Base-by-base conservation (phyloP, 345 rosid species). In the Populus nigra region DNA sequence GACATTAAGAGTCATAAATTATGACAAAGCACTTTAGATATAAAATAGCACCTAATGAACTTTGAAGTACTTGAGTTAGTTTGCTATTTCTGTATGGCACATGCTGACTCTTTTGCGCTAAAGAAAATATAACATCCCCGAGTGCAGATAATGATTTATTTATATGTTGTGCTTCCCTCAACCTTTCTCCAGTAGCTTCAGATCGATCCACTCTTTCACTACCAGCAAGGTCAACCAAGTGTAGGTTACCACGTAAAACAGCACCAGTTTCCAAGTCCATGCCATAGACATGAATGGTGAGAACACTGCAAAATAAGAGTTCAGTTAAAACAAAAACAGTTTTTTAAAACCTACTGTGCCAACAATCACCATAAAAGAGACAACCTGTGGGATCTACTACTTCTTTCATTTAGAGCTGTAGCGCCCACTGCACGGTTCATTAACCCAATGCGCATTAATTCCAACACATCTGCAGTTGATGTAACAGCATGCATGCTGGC, bases 361-460 rank as follows among this genome's bases (percentile, higher is more conserved):
- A 74, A 75, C 70, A 43, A 25, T 50, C 25, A 38, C 31, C 53
- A 55, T 57, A 77, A 65, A 71, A 75, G 84, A 38, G 63, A 81
- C 9, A 73, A 95, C 99, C 98, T 92, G 85, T 96, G 99, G 59
- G 99, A 96, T 93, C 99, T 89, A 79, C 99, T 96, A 75, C 99
- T 96, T 84, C 99, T 89, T 84, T 96, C 98, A 81, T 96, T 93
- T 68, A 93, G 86, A 43, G 97, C 95, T 4, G 99, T 93, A 73
- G 98, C 93, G 43, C 99, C 96, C 16, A 93, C 89, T 35, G 97
- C 91, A 73, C 99, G 92, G 73, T 96, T 96, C 78, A 57, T 88
- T 72, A 91, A 82, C 69, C 98, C 99, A 79, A 89, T 83, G 67
- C 80, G 87, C 99, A 96, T 96, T 84, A 93, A 85, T 65, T 93